Conservation (phyloP, 2,329 filamentous ascomycete species). For the Talaromyces verruculosus region DNA sequence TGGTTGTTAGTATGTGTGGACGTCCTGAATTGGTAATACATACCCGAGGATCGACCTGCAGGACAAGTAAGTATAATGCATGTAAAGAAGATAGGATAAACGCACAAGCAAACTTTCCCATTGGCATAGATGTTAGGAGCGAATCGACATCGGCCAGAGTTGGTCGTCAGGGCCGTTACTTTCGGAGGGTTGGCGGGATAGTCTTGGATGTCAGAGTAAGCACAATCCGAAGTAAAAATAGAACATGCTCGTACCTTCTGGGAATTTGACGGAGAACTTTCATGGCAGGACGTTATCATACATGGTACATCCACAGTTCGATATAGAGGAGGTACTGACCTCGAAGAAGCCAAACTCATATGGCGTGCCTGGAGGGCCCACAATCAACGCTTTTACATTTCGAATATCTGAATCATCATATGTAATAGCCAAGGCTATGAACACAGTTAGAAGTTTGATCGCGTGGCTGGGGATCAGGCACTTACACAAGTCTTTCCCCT, state of each 20-base stretch:
- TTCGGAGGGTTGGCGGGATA: slow-evolving; percentile 70
- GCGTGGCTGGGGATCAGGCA: too few relatives aligned
- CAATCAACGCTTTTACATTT: slow-evolving; percentile 80
- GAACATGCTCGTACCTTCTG: slow-evolving; percentile 57
- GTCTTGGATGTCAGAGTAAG: slow-evolving; percentile 53
- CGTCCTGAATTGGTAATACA: slow-evolving; percentile 21
- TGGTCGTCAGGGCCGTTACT: slow-evolving; percentile 76
- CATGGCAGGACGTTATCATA: not conserved
- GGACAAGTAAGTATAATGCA: not conserved
- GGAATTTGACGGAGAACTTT: slow-evolving; percentile 75
- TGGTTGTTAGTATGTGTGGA: slow-evolving; percentile 23
- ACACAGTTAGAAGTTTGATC: not conserved
- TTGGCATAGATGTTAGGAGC: slow-evolving; percentile 94
- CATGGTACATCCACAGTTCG: not conserved
- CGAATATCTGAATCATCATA: slow-evolving; percentile 87
- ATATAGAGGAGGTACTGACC: slow-evolving; percentile 48
- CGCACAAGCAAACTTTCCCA: slow-evolving; percentile 89
- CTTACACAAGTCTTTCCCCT: slow-evolving; percentile 76
- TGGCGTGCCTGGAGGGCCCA: slow-evolving; percentile 89
- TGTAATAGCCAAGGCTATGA: slow-evolving; percentile 75
- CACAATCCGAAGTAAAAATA: not conserved
- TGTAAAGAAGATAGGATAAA: slow-evolving; percentile 25
- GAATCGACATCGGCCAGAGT: slow-evolving; percentile 83
- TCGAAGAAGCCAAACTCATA: slow-evolving; percentile 99
- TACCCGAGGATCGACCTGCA: slow-evolving; percentile 81